phyloP scores from a whole-genome alignment of 108 stramenopile species.

The Nitzschia palea region DNA sequence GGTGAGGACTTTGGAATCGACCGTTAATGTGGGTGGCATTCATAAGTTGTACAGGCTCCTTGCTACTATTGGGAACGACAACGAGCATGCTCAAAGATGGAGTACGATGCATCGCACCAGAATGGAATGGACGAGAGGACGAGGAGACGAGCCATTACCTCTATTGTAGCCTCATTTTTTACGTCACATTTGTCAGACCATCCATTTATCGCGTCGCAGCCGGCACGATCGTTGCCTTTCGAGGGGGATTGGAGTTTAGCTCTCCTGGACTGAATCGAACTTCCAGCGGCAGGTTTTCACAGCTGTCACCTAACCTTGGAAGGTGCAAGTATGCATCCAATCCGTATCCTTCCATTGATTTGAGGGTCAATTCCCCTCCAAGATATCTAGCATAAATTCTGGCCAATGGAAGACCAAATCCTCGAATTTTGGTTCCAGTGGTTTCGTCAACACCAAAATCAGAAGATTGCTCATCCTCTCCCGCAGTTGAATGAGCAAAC shows the following conservation, averaged over 20 bases:
- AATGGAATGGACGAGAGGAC: no score
- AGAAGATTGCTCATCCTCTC: constrained; percentile 52
- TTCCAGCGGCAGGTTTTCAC: constrained; percentile 81
- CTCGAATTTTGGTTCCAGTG: constrained; percentile 60
- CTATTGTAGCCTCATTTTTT: no score
- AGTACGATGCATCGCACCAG: no score
- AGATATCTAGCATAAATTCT: constrained; percentile 98
- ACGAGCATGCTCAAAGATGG: no score
- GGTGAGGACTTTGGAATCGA: no score
- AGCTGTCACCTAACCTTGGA: constrained; percentile 78
- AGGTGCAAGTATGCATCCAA: constrained; percentile 97
- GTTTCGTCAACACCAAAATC: constrained; percentile 67
- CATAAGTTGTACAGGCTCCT: no score
- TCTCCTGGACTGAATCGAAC: constrained; percentile 81
- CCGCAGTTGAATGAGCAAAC: constrained; percentile 92
- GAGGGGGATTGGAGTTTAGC: constrained; percentile 52
- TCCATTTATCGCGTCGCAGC: not conserved
- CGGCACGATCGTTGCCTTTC: not conserved
- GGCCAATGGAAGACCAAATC: constrained; percentile 96
- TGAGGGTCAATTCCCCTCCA: constrained; percentile 96
- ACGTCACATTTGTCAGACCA: no score
- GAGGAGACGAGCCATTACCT: no score
- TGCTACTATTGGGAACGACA: no score
- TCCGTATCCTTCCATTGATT: constrained; percentile 98
- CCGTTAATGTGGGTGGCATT: no score